Conservation (phyloP, 2,329 filamentous ascomycete genomes). For the Hypoxylon sp. region DNA sequence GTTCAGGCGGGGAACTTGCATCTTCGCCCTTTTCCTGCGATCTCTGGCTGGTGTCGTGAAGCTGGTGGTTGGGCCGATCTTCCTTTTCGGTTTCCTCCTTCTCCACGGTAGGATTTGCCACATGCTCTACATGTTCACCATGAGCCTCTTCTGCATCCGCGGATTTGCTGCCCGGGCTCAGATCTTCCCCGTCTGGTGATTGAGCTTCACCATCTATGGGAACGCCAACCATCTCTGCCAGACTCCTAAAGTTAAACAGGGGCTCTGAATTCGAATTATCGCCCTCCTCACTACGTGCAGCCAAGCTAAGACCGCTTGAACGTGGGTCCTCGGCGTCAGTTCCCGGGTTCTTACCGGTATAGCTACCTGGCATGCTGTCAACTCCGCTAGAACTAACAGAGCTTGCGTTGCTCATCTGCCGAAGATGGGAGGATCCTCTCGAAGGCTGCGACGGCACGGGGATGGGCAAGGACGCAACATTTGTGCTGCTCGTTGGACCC, state of each 20-base stretch:
- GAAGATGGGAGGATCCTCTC: slow-evolving; percentile 76
- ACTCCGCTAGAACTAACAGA: slow-evolving; percentile 82
- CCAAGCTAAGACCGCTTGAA: slow-evolving; percentile 67
- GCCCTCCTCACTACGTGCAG: slow-evolving; percentile 60
- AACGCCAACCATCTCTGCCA: slow-evolving; percentile 85
- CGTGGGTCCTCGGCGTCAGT: slow-evolving; percentile 62
- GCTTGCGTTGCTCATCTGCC: slow-evolving; percentile 88
- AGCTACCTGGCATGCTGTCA: slow-evolving; percentile 73
- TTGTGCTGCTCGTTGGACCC: slow-evolving; percentile 49
- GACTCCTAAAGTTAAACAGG: slow-evolving; percentile 91
- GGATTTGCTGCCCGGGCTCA: slow-evolving; percentile 54
- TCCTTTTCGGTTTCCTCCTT: slow-evolving; percentile 25
- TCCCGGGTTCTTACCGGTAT: slow-evolving; percentile 55
- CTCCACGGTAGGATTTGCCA: slow-evolving; percentile 29
- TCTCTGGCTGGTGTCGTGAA: slow-evolving; percentile 44
- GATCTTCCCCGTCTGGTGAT: slow-evolving; percentile 13
- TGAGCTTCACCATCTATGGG: slow-evolving; percentile 62
- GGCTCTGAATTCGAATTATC: slow-evolving; percentile 74
- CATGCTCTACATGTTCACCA: slow-evolving; percentile 55
- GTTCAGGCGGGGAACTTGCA: slow-evolving; percentile 54
- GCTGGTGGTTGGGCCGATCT: slow-evolving; percentile 30
- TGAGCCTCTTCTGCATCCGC: slow-evolving; percentile 46
- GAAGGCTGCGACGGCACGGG: slow-evolving; percentile 61
- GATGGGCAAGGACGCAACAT: slow-evolving; percentile 59
- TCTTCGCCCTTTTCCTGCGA: slow-evolving; percentile 31